Base-by-base conservation (phyloP, 202 grass and related monocot species). In the Hordeum pubiflorum region DNA sequence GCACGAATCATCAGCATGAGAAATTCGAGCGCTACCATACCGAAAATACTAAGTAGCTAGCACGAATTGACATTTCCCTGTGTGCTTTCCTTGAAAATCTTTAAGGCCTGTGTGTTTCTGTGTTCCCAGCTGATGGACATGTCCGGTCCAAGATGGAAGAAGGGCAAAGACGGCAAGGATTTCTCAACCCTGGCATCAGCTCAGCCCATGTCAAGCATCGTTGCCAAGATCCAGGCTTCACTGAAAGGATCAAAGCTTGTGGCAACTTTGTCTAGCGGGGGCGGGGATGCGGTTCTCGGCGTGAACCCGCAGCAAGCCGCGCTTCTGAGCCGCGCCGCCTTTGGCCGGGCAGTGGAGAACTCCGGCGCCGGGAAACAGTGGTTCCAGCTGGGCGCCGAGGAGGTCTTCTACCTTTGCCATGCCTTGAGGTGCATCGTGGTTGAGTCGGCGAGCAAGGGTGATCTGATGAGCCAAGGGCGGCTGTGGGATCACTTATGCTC, bases 331-430 rank as follows among this genome's bases (percentile, higher is more conserved):
- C 23, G 48, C 0, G 80, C 86, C 10, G 24, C 81, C 39, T 89
- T 94, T 65, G 94, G 93, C n/a, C 70, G 26, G 2, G 34, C 66
- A 0, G 5, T 93, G 23, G 79, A 56, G 0, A 91, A 24, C 5
- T 73, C 71, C 15, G 50, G 73, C 6, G 36, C 58, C 18, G 18
- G 17, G 7, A 85, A 75, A 2, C 81, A 81, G 1, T 87, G 82
- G 81, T 89, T 97, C 58, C 88, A 97, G 68, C 58, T 92, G 17
- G 82, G 89, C 10, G 75, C 84, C 0, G 89, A 92, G 54, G 89
- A 97, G 79, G 24, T 85, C 34, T 97, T 97, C 72, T 97, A 91
- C 75, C 72, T 92, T 33, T 70, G 10, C 68, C 86, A 86, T 65
- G 52, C 33, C 61, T 21, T 94, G 1, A 69, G 60, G 11, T 94